A percentile compares a stretch with the other conserved stretches of the same genome.
Conservation (phyloP, 257 asterid species). For the Solanum gracilifrons region DNA sequence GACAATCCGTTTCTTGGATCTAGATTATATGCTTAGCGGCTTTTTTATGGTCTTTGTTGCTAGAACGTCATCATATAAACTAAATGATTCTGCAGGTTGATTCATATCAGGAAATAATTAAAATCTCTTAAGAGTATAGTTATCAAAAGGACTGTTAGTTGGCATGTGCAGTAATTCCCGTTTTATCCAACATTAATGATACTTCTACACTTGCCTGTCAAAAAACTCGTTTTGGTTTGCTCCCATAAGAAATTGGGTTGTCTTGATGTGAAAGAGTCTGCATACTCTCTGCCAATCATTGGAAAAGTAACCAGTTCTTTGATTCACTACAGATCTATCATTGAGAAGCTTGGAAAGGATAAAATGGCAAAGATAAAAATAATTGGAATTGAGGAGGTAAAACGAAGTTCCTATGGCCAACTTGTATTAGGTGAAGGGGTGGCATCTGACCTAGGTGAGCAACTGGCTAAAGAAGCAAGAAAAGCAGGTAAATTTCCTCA, state of each 20-base stretch:
- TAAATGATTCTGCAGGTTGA: neutral
- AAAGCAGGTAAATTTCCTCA: slow-evolving; percentile 56
- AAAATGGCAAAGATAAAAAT: slow-evolving; percentile 47
- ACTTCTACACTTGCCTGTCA: neutral
- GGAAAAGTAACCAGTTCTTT: neutral
- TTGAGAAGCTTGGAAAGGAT: slow-evolving; percentile 70
- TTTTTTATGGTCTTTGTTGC: neutral
- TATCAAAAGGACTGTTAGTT: neutral
- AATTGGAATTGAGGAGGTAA: slow-evolving; percentile 62
- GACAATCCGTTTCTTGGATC: neutral
- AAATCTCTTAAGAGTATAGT: neutral
- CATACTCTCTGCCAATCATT: neutral
- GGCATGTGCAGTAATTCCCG: neutral
- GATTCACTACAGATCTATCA: slow-evolving; percentile 39
- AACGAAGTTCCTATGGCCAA: slow-evolving; percentile 72
- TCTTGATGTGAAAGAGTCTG: neutral
- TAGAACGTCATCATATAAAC: neutral
- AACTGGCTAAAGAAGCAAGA: slow-evolving; percentile 66
- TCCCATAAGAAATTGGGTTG: neutral
- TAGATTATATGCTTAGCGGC: neutral
- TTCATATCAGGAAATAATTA: neutral
- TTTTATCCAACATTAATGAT: neutral
- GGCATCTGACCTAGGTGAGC: slow-evolving; percentile 73
- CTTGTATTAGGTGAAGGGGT: slow-evolving; percentile 73
- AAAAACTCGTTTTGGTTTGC: neutral